Base-by-base conservation (phyloP, 1,284 basidiomycete genomes). In the Laetiporus sulphureus region DNA sequence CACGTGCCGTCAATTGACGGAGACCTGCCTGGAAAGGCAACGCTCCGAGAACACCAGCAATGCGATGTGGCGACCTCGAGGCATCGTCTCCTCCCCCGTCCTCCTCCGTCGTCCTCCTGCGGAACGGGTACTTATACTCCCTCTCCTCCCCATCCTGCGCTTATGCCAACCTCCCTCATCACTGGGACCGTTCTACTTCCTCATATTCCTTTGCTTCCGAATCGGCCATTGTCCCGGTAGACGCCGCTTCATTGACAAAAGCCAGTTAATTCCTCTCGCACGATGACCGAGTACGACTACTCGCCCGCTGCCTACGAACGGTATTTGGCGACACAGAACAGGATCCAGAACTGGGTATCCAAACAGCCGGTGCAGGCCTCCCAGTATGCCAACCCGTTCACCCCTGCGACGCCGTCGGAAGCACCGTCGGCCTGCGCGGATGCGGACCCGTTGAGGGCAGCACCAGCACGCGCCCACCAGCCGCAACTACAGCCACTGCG, bases 201-300 rank as follows among this genome's bases (percentile, higher is more conserved):
- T n/a, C n/a, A n/a, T n/a, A n/a, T n/a, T n/a, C n/a, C n/a, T n/a
- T n/a, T n/a, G n/a, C n/a, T n/a, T n/a, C n/a, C n/a, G n/a, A n/a
- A n/a, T n/a, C n/a, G n/a, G n/a, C n/a, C n/a, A n/a, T n/a, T n/a
- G n/a, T n/a, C n/a, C n/a, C n/a, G n/a, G n/a, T n/a, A n/a, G n/a
- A n/a, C n/a, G n/a, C n/a, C n/a, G n/a, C n/a, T n/a, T n/a, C n/a
- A n/a, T n/a, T n/a, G n/a, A n/a, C n/a, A n/a, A n/a, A n/a, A n/a
- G n/a, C n/a, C n/a, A n/a, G n/a, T n/a, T n/a, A n/a, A n/a, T n/a
- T n/a, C 13, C 15, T 27, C 34, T 30, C 34, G 7, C 18, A 19
- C 44, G 54, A 75, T 75, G 73, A 74, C 72, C 11, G 72, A 74
- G 54, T 74, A 75, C 66, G 73, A 75, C 62, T 75, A 68, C 58